A percentile compares a stretch with the other conserved stretches of the same genome.
Conservation (phyloP, 352 stramenopile genomes). For the Phytophthora melonis region DNA sequence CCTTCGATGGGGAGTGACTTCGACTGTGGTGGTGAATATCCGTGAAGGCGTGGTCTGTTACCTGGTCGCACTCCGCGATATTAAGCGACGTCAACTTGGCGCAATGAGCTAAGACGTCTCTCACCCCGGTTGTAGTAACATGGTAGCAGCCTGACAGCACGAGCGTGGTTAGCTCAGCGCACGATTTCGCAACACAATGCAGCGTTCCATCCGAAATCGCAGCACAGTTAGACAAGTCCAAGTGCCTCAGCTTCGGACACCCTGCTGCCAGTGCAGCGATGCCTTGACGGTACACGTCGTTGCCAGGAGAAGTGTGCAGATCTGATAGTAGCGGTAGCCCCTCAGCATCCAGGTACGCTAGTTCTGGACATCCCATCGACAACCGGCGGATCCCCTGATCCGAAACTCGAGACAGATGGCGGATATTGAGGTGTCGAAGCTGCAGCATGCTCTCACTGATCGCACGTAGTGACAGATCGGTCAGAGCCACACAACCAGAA, state of each 20-base stretch:
- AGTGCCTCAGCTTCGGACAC: conserved; percentile 50
- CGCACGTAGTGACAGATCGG: conserved; percentile 85
- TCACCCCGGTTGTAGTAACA: conserved; percentile 39
- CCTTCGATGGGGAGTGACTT: conserved; percentile 12
- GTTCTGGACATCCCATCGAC: conserved; percentile 53
- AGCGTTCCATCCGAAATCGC: conserved; percentile 53
- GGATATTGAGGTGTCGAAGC: conserved; percentile 57
- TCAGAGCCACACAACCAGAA: conserved; percentile 86
- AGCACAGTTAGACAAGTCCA: conserved; percentile 63
- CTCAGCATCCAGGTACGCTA: conserved; percentile 53
- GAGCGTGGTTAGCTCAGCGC: conserved; percentile 32
- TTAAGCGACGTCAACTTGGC: conserved; percentile 38
- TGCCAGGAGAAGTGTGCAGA: conserved; percentile 9
- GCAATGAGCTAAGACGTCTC: conserved; percentile 34
- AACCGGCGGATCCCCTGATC: conserved; percentile 65
- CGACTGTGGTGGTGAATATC: conserved; percentile 2
- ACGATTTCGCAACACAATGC: conserved; percentile 28
- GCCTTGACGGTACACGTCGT: conserved; percentile 34
- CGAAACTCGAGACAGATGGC: conserved; percentile 58
- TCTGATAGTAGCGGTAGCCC: conserved; percentile 59
- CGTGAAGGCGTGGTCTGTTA: conserved; percentile 54
- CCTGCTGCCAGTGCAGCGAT: conserved; percentile 46
- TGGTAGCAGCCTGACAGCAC: conserved; percentile 37
- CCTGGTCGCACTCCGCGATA: conserved; percentile 38
- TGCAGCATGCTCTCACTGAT: conserved; percentile 84